Evolutionary conservation across 495 filamentous ascomycete species (phyloP), one percentile per base, ranked within the genome.

Genomic region (Lichina pygmaea): DNA sequence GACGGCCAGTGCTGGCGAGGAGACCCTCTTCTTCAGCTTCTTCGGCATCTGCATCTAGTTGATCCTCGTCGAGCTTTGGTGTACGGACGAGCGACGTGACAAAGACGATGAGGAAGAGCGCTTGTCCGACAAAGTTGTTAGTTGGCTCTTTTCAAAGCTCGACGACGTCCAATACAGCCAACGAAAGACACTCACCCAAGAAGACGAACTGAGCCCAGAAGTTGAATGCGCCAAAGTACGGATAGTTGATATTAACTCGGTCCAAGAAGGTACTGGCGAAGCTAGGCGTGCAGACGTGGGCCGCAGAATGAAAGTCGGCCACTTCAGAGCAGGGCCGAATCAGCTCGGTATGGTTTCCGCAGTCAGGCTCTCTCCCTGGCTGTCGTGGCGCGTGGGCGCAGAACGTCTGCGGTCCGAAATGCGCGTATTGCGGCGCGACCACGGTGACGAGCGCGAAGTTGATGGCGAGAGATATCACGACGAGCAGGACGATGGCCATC

Each of bases 131-230:
- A 32, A 31, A 30, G 13, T 8, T 31, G 31, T 12, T 6, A 24
- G 45, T 61, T 40, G 59, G 6, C 33, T 11, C 13, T 15, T 33
- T 6, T 10, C 2, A 11, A 42, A 7, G 6, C 8, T 33, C 39
- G 9, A 16, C 17, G 24, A 24, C 24, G 24, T 24, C 24, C 4
- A 24, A 24, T 4, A 24, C 24, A 24, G 24, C 24, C 24, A 24
- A 24, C 24, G 6, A 2, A 2, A 6, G 16, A 17, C 32, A 42
- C 59, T 53, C 66, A 68, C 72, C 83, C 41, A 95, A 60, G 60
- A 95, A 95, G 10, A 66, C 74, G 53, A 93, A 93, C 55, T 95
- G 91, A 0, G 81, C 80, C 86, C 85, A 95, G 62, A 95, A 97
- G 48, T 78, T 70, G 10, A 95, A 65, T 34, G 72, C 78, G n/a